Percentiles rank a stretch among this genome's conserved stretches.
These are phyloP conservation scores for Petunia hybrid DNA, from an alignment of 305 asterid genomes.

Conservation along the genomic window DNA sequence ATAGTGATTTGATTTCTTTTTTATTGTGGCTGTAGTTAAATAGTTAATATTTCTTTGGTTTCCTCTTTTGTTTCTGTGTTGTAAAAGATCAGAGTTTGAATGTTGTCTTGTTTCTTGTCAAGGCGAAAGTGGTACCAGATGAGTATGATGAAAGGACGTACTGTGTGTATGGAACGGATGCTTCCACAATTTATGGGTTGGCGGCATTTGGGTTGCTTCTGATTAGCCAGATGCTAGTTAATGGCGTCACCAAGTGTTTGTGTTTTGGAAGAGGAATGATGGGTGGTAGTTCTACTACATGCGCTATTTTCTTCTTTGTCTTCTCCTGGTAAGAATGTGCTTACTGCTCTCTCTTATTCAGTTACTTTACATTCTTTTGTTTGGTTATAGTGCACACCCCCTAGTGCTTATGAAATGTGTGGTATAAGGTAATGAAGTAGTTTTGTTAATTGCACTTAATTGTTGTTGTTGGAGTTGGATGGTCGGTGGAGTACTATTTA, in stretches of 20 bases:
- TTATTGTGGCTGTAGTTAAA: too few species aligned
- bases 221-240: conserved; percentile 74
- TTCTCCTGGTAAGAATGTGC: conserved; percentile 73
- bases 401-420: not conserved
- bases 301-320: conserved; percentile 73
- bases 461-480: not conserved
- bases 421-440: not conserved
- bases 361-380: conserved; percentile 30
- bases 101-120: conserved; percentile 26
- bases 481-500: not conserved
- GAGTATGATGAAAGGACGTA: conserved; percentile 83
- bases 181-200: conserved; percentile 91
- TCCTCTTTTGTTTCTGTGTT: not conserved
- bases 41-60: not conserved
- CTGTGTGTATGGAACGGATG: conserved; percentile 81
- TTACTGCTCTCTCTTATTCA: conserved; percentile 20
- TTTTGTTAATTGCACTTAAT: not conserved
- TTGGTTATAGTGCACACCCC: not conserved
- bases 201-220: conserved; percentile 89
- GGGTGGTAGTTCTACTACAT: conserved; percentile 61
- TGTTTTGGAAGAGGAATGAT: conserved; percentile 88
- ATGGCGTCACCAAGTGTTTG: conserved; percentile 87
- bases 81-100: not conserved
- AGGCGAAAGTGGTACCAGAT: conserved; percentile 86
- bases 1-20: not conserved